A percentile compares a stretch with the other conserved stretches of the same genome.
Evolutionary conservation across 495 filamentous ascomycete species (phyloP).

Genomic region (Neurospora discreta): DNA sequence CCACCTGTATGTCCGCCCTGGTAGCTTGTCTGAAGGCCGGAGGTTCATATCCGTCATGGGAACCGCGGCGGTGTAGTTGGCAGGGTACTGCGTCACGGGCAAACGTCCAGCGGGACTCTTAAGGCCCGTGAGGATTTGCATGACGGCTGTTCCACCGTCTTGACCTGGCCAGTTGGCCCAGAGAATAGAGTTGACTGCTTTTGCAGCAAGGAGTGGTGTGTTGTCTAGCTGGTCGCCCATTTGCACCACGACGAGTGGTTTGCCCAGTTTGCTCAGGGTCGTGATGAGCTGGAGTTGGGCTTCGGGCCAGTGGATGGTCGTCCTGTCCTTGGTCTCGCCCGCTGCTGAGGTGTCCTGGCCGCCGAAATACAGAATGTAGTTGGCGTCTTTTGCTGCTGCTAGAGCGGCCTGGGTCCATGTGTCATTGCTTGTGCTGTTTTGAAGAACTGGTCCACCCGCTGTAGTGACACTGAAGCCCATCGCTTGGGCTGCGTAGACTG

Average conservation of each 20-base stretch:
- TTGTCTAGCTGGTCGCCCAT: conserved; percentile 47
- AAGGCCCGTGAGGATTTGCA: conserved; percentile 40
- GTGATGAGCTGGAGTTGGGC: conserved; percentile 32
- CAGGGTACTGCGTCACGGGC: conserved; percentile 45
- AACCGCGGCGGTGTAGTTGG: conserved; percentile 26
- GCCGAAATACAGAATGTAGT: conserved; percentile 33
- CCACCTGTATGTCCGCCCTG: conserved; percentile 35
- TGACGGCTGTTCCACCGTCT: conserved; percentile 41
- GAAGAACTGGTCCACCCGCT: conserved; percentile 23
- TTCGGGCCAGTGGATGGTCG: conserved; percentile 31
- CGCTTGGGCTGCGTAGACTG: conserved; percentile 22
- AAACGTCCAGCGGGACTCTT: conserved; percentile 47
- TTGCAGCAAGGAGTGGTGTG: conserved; percentile 34
- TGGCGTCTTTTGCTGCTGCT: conserved; percentile 24
- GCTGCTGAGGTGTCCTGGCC: conserved; percentile 33
- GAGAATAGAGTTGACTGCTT: conserved; percentile 42
- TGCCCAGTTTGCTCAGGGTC: conserved; percentile 23
- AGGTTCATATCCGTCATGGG: conserved; percentile 34
- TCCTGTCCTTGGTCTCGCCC: conserved; percentile 30
- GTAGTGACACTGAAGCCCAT: conserved; percentile 16
- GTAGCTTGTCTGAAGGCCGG: conserved; percentile 15
- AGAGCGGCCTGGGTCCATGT: conserved; percentile 40
- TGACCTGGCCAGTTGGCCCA: conserved; percentile 46
- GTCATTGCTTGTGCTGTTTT: conserved; percentile 45
- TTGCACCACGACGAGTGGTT: conserved; percentile 33